Conservation (phyloP, 2,329 filamentous ascomycete species). For the Aspergillus sergii region DNA sequence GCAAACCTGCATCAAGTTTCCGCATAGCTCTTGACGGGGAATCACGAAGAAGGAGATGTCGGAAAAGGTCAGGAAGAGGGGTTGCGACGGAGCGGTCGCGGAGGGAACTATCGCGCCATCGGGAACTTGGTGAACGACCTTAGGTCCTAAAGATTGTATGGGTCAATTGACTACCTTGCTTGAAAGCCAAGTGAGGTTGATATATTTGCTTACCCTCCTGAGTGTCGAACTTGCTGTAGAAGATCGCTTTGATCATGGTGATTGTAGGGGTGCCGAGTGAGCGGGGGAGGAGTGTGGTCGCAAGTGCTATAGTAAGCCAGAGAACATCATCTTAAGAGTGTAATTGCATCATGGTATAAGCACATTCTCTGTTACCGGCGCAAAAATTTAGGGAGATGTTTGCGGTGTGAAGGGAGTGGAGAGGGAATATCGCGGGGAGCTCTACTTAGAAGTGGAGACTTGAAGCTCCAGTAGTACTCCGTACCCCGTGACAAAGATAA, state of each 20-base stretch:
- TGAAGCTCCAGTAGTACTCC: background rate
- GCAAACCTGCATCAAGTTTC: constrained; percentile 75
- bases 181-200: background rate
- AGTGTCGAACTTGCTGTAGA: constrained; percentile 68
- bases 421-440: constrained; percentile 2
- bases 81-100: constrained; percentile 50
- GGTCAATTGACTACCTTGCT: background rate
- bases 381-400: background rate
- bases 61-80: constrained; percentile 80
- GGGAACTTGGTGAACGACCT: constrained; percentile 66
- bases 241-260: constrained; percentile 65
- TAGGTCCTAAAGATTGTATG: constrained; percentile 51
- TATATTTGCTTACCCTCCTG: constrained; percentile 48
- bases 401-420: background rate
- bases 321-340: background rate
- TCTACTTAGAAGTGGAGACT: background rate
- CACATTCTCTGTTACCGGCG: background rate
- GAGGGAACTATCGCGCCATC: constrained; percentile 58
- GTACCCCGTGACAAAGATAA: background rate
- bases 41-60: constrained; percentile 91
- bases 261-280: constrained; percentile 7
- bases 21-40: constrained; percentile 91
- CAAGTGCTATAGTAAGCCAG: background rate
- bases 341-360: background rate
- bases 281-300: background rate